Base-by-base conservation (phyloP, 2,329 filamentous ascomycete genomes). In the Paraphoma chrysanthemicola region DNA sequence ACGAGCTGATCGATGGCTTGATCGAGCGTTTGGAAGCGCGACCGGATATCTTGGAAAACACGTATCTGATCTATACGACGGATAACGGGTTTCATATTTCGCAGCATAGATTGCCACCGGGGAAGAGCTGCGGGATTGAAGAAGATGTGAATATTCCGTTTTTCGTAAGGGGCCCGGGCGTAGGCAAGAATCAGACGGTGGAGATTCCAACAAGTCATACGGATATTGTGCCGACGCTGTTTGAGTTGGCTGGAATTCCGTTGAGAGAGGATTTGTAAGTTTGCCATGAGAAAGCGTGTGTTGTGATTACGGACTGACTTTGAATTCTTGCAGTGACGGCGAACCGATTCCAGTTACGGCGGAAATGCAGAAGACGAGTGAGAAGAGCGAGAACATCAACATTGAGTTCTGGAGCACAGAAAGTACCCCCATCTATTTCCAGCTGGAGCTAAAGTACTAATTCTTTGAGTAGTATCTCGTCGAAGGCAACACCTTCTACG, bases 1-100 rank as follows among this genome's bases (percentile, higher is more conserved):
- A 86, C 58, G 84, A 86, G 59, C 74, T 86, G 43, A 78, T 86
- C 6, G 80, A 82, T 6, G 64, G 68, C 0, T 62, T 85, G 5
- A 62, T 86, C 3, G 58, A 68, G 0, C 77, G 77, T 0, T 70
- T 86, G 1, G 75, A 79, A 14, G 57, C 73, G 4, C 75, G 72
- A 12, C 60, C 62, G 0, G 74, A 69, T 3, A 66, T 83, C 3
- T 65, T 84, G 7, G 78, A 84, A 6, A 82, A 85, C 51, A 85
- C 77, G 0, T 79, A 79, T 44, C 60, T 80, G 16, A 71, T 80
- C 54, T 80, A 76, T 64, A 74, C 72, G 2, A 75, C 71, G 3
- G 78, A 80, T 62, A 79, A 80, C 54, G 78, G 78, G 12, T 79
- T 70, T 60, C 77, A 79, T 51, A 75, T 79, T 12, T 69, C 76